These are phyloP conservation scores for Gaillardinia entomophila DNA, from an alignment of 805 yeast species.

Conservation along the genomic window DNA sequence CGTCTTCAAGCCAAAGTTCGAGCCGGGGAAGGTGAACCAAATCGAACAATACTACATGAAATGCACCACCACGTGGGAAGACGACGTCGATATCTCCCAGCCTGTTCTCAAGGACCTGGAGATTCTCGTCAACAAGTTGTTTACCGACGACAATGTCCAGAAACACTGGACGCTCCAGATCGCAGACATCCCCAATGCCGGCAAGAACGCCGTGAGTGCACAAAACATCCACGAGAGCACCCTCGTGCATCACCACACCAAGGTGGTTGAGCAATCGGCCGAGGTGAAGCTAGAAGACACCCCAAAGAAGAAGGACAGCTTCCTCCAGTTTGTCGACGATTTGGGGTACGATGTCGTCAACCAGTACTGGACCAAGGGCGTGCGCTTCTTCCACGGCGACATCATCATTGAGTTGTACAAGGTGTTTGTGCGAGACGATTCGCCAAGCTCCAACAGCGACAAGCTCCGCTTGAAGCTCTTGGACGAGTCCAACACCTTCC, in stretches of 20 bases:
- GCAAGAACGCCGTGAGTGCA: conserved; percentile 53
- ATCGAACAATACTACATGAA: conserved; percentile 50
- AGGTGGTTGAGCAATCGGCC: conserved; percentile 8
- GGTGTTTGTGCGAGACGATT: conserved; percentile 33
- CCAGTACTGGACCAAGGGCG: conserved; percentile 58
- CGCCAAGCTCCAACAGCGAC: conserved; percentile 12
- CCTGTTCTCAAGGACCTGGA: conserved; percentile 17
- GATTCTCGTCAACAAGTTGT: conserved; percentile 24
- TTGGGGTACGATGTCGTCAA: conserved; percentile 66
- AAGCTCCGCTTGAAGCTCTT: conserved; percentile 30
- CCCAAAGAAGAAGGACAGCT: conserved; percentile 24
- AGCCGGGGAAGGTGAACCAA: conserved; percentile 52
- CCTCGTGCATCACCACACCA: conserved; percentile 43
- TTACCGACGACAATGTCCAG: conserved; percentile 15
- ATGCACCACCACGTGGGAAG: conserved; percentile 45
- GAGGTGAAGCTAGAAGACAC: conserved; percentile 1
- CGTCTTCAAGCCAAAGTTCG: conserved; percentile 47
- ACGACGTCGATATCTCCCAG: conserved; percentile 19
- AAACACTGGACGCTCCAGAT: conserved; percentile 58
- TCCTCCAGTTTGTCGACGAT: conserved; percentile 44
- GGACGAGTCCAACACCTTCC: conserved; percentile 51
- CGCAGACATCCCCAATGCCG: conserved; percentile 73
- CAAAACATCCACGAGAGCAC: conserved; percentile 63
- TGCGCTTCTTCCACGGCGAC: conserved; percentile 55
- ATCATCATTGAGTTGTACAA: conserved; percentile 56